Conservation (phyloP, 2,329 filamentous ascomycete genomes). For the Ascochyta lentis region DNA sequence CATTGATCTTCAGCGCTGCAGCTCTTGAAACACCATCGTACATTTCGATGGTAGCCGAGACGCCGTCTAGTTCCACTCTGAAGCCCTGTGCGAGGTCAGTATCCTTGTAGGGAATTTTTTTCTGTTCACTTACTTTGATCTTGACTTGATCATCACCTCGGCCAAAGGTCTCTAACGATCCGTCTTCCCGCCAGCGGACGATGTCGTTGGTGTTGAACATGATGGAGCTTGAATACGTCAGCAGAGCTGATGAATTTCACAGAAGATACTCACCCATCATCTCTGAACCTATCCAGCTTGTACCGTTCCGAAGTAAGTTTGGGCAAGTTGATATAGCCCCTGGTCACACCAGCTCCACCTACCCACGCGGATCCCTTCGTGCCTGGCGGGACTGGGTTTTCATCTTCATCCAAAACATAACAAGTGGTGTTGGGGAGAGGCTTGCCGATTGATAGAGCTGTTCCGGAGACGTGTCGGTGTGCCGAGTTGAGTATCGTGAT, state of each 20-base stretch:
- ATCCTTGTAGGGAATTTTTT: too few relatives aligned
- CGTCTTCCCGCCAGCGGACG: constrained; percentile 61
- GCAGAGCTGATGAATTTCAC: not conserved
- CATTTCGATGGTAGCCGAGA: constrained; percentile 49
- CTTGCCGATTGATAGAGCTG: constrained; percentile 60
- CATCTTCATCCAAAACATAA: constrained; percentile 60
- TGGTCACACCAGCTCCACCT: constrained; percentile 62
- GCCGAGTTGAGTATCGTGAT: constrained; percentile 67
- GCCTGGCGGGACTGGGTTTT: constrained; percentile 56
- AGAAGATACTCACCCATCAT: constrained; percentile 54
- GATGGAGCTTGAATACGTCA: constrained; percentile 33
- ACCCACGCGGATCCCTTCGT: constrained; percentile 63
- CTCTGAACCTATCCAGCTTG: constrained; percentile 58
- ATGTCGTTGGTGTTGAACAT: constrained; percentile 70
- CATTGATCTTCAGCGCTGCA: constrained; percentile 56
- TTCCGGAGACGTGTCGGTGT: constrained; percentile 57
- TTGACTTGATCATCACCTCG: constrained; percentile 69
- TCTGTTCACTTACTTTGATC: constrained; percentile 52
- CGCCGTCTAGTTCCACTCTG: constrained; percentile 66
- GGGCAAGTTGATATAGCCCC: constrained; percentile 63
- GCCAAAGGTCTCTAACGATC: constrained; percentile 62
- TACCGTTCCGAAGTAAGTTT: constrained; percentile 60
- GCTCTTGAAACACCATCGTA: constrained; percentile 54
- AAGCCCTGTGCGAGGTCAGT: constrained; percentile 55
- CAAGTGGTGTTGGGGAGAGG: constrained; percentile 65